Percentiles rank a stretch among this genome's conserved stretches.
Evolutionary conservation across 179 eudicot species (phyloP).

Genomic region (Beta corolliflora): DNA sequence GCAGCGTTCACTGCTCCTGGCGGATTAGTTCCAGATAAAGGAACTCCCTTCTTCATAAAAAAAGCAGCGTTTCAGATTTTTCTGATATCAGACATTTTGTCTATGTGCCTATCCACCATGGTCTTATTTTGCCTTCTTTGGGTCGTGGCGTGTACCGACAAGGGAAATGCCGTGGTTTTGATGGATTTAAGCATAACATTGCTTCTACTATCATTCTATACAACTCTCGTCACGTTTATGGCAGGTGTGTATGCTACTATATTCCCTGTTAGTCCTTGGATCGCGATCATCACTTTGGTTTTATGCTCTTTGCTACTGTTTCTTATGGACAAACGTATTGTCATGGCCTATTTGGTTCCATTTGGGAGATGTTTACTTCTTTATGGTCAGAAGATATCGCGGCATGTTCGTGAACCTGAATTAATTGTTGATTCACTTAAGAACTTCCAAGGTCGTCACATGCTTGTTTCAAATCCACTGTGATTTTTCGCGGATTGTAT

Average conservation of each 20-base stretch:
- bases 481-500: no score
- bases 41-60: slow-evolving; percentile 4
- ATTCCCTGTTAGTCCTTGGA: not conserved
- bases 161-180: no score
- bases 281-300: slow-evolving; percentile 11
- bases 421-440: no score
- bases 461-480: no score
- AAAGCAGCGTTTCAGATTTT: slow-evolving; percentile 15
- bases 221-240: slow-evolving; percentile 19
- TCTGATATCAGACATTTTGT: slow-evolving; percentile 12
- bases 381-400: no score
- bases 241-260: slow-evolving; percentile 3
- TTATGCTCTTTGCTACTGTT: not conserved
- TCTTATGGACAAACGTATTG: slow-evolving; percentile 17
- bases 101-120: slow-evolving; percentile 21
- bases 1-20: slow-evolving; percentile 19
- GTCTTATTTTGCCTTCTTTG: no score
- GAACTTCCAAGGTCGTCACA: no score
- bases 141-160: no score
- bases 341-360: not conserved
- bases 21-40: slow-evolving; percentile 2
- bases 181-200: slow-evolving; percentile 11
- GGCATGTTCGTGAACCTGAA: no score
- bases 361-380: no score
- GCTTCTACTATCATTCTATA: not conserved